These are phyloP conservation scores for Russula emetica DNA, from an alignment of 768 basidiomycete species.

Conservation along the genomic window DNA sequence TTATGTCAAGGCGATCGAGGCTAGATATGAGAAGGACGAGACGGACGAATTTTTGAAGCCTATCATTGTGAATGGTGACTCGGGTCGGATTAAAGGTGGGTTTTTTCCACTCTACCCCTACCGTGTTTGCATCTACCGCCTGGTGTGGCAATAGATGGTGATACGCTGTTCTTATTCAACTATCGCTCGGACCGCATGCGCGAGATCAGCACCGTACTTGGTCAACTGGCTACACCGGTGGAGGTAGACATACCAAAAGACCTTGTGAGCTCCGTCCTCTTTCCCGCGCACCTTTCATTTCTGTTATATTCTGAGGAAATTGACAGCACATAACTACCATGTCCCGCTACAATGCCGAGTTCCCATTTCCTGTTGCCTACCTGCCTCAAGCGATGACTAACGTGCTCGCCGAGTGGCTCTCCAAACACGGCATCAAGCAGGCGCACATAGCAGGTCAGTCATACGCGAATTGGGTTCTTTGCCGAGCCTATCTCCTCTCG, in stretches of 20 bases:
- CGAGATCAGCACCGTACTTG: slow-evolving; percentile 80
- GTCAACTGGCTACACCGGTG: slow-evolving; percentile 76
- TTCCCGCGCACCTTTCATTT: not conserved
- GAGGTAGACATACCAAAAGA: slow-evolving; percentile 77
- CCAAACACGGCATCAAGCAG: slow-evolving; percentile 74
- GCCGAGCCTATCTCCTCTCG: not conserved
- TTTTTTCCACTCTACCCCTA: not conserved
- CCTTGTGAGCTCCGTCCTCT: slow-evolving; percentile 49
- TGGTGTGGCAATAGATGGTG: slow-evolving; percentile 50
- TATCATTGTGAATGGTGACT: slow-evolving; percentile 77
- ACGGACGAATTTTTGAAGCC: slow-evolving; percentile 97
- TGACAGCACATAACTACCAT: slow-evolving; percentile 82
- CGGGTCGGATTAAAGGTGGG: slow-evolving; percentile 76
- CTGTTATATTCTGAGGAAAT: not conserved
- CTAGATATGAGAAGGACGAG: slow-evolving; percentile 76
- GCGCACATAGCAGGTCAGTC: slow-evolving; percentile 76
- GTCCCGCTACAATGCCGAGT: slow-evolving; percentile 89
- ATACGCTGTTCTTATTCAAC: slow-evolving; percentile 96
- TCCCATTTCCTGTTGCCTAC: slow-evolving; percentile 86
- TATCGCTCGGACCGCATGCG: slow-evolving; percentile 96
- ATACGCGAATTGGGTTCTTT: not conserved
- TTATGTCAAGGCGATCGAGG: slow-evolving; percentile 60
- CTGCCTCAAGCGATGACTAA: slow-evolving; percentile 94
- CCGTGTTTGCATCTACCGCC: not conserved
- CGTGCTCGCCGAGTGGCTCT: slow-evolving; percentile 89